Evolutionary conservation across 2,329 filamentous ascomycete genomes (phyloP).

Genomic region (Erysiphe pulchra): DNA sequence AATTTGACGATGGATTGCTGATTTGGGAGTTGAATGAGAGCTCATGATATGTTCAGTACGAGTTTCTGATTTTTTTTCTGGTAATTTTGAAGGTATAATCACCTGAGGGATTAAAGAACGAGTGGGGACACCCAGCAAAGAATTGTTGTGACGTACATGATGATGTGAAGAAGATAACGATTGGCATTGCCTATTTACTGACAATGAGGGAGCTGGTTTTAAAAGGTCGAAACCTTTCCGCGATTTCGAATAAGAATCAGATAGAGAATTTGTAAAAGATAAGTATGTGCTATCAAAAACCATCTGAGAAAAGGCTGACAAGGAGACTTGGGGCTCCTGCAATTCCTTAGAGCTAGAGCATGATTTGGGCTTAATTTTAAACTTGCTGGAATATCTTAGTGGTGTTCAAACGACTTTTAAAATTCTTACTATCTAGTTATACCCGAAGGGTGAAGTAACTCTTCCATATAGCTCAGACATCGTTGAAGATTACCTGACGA

Average conservation of each 20-base stretch:
- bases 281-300: slow-evolving; percentile 11
- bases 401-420: slow-evolving; percentile 4
- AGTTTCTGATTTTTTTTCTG: no score
- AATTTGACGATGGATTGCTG: no score
- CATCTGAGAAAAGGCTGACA: slow-evolving; percentile 13
- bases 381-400: slow-evolving; percentile 21
- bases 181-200: background rate
- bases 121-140: no score
- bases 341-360: slow-evolving; percentile 2
- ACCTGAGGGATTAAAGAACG: no score
- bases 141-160: no score
- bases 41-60: no score
- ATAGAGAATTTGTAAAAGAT: slow-evolving; percentile 8
- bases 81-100: no score
- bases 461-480: slow-evolving; percentile 47
- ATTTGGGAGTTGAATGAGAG: no score
- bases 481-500: slow-evolving; percentile 42
- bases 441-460: slow-evolving; percentile 45
- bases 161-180: no score
- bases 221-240: background rate
- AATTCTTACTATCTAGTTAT: slow-evolving; percentile 28
- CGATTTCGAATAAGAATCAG: slow-evolving; percentile 1
- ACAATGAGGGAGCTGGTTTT: background rate
- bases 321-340: slow-evolving; percentile 5
- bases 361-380: slow-evolving; percentile 22